phyloP scores from a whole-genome alignment of 176 grass and related monocot species.

The Typha latifolia region DNA sequence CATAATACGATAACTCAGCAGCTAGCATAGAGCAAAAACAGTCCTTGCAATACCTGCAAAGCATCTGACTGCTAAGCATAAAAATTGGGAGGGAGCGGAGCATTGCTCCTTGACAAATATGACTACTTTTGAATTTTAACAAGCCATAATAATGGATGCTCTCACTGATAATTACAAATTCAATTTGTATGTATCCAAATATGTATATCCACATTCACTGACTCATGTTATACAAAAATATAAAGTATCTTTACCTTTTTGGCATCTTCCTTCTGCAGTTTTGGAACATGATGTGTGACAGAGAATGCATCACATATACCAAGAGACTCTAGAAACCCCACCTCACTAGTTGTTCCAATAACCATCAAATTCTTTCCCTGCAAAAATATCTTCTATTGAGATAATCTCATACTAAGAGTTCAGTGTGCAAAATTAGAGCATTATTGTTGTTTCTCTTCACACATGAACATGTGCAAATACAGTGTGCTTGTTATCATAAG shows the following conservation, averaged over 20 bases:
- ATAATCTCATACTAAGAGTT: neutral
- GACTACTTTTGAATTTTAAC: too few species aligned
- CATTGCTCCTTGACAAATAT: too few species aligned
- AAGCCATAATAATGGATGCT: too few species aligned
- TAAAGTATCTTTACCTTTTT: conserved; percentile 50
- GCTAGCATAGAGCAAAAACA: neutral
- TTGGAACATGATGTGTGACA: conserved; percentile 84
- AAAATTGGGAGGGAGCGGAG: too few species aligned
- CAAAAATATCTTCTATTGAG: conserved; percentile 12
- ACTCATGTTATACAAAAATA: neutral
- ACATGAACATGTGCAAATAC: too few species aligned
- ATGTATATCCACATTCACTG: neutral
- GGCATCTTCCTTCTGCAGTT: conserved; percentile 71
- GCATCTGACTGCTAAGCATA: too few species aligned
- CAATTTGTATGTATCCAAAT: conserved; percentile 1
- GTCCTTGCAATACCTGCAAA: too few species aligned
- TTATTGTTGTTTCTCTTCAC: too few species aligned
- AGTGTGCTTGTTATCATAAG: too few species aligned
- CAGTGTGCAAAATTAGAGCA: too few species aligned
- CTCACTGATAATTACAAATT: too few species aligned
- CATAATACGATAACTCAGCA: neutral
- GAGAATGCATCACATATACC: conserved; percentile 91
- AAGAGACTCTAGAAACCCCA: conserved; percentile 80
- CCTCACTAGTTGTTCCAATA: conserved; percentile 73
- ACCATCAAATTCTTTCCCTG: conserved; percentile 73